Conservation (phyloP, 768 basidiomycete species). For the Kwoniella sp. region DNA sequence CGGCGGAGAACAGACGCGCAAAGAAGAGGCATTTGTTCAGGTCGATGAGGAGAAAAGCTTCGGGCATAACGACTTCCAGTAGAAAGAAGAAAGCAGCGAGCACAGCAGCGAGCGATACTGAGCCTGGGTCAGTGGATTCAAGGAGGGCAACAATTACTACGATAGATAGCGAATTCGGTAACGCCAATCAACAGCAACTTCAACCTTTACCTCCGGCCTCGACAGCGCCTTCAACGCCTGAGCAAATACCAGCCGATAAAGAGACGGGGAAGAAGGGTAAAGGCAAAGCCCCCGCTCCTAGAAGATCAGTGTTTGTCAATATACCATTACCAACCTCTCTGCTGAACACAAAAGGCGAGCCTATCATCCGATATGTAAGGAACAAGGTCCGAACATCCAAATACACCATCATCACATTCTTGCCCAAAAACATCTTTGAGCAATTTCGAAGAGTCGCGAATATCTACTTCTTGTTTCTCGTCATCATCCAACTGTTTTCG, state of each 20-base stretch:
- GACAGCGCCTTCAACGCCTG: constrained; percentile 1
- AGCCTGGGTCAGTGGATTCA: constrained; percentile 1
- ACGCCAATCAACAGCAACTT: background rate
- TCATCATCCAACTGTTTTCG: constrained; percentile 83
- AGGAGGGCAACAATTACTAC: constrained; percentile 17
- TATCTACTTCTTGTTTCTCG: constrained; percentile 83
- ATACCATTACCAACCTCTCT: constrained; percentile 67
- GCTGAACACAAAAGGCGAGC: constrained; percentile 73
- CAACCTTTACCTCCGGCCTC: background rate
- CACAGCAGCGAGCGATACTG: background rate
- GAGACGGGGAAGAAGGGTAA: constrained; percentile 10
- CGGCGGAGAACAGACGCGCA: constrained; percentile 57
- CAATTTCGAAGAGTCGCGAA: constrained; percentile 94
- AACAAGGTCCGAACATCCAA: constrained; percentile 95
- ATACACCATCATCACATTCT: constrained; percentile 84
- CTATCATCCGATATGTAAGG: constrained; percentile 72
- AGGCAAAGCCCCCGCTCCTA: constrained; percentile 31
- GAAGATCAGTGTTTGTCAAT: constrained; percentile 83
- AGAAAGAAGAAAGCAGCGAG: constrained; percentile 20
- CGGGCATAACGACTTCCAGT: constrained; percentile 17
- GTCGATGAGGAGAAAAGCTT: constrained; percentile 34
- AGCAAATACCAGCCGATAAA: background rate
- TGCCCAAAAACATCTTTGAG: constrained; percentile 92
- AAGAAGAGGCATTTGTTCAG: constrained; percentile 40
- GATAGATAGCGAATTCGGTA: constrained; percentile 9